Base-by-base conservation (phyloP, 805 yeast genomes). In the Maudiozyma pseudohumilis region DNA sequence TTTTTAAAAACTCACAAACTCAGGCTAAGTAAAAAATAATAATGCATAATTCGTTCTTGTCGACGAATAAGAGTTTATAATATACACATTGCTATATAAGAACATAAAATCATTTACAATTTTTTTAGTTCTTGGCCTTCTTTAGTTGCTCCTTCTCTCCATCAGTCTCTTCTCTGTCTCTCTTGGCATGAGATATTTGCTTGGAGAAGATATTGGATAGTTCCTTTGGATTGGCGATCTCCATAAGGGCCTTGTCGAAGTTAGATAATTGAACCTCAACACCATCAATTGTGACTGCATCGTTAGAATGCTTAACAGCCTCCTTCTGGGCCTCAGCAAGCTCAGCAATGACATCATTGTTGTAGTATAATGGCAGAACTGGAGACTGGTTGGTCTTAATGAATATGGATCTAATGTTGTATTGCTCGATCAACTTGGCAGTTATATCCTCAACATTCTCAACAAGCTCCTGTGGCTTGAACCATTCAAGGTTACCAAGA, bases 241-340 rank as follows among this genome's bases (percentile, higher is more conserved):
- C 95, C 53, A 84, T 70, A 64, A 88, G 74, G 29, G 86, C 86
- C 55, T 73, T 74, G 48, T 83, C 94, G 59, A 82, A 81, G 19
- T 68, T 61, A 35, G 82, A 64, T 36, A 77, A 62, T 47, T 68
- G 68, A 42, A 69, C 64, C 28, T 60, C 66, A 29, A 64, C 49
- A 44, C 64, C 66, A 35, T 58, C 64, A 32, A 62, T 52, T 25
- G 50, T 60, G 39, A 50, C 55, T 25, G 44, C 42, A 11, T 53
- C 57, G 13, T 43, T 48, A 22, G 48, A 58, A 12, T 40, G 24
- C 3, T 53, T 45, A 20, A 51, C 55, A 13, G 42, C 48, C 15
- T 57, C 43, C 27, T 42, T 41, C 3, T 38, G 39, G 8, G 51
- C 45, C 20, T 58, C 65, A 15, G 59, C 66, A 10, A 59, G 62